phyloP scores from a whole-genome alignment of 202 grass and related monocot genomes.

The Panicum hallii region DNA sequence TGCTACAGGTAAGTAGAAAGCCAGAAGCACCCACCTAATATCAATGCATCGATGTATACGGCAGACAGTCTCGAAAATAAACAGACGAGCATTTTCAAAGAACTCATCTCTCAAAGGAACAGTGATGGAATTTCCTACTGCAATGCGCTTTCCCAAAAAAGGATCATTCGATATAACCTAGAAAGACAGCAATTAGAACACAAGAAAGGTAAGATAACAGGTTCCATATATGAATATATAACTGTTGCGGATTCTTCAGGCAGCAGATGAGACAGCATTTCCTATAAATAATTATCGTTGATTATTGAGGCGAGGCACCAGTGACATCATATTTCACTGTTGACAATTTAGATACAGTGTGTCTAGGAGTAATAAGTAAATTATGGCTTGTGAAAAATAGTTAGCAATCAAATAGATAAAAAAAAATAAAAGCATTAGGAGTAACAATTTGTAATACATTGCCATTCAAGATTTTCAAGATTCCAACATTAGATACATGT shows the following conservation, averaged over 20 bases:
- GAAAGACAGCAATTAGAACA: constrained; percentile 18
- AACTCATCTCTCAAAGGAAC: constrained; percentile 94
- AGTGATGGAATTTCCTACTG: constrained; percentile 53
- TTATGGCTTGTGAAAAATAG: not conserved
- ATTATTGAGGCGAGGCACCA: not conserved
- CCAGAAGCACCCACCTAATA: constrained; percentile 57
- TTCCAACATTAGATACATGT: not conserved
- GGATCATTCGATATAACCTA: constrained; percentile 94
- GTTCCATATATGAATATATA: not conserved
- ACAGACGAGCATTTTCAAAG: constrained; percentile 87
- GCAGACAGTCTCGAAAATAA: constrained; percentile 91
- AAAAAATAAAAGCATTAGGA: not conserved
- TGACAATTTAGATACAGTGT: not conserved
- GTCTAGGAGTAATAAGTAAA: not conserved
- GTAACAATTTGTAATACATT: not conserved
- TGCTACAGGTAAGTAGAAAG: not conserved
- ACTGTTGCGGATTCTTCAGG: not conserved
- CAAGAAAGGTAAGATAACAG: not conserved
- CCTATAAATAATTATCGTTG: not conserved
- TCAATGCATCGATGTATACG: constrained; percentile 87
- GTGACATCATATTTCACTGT: not conserved
- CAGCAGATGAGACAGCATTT: not conserved
- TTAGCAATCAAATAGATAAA: not conserved
- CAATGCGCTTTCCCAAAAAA: constrained; percentile 73
- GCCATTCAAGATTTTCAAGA: no score